Conservation (phyloP, 768 basidiomycete species). For the Goffeauzyma gilvescens region DNA sequence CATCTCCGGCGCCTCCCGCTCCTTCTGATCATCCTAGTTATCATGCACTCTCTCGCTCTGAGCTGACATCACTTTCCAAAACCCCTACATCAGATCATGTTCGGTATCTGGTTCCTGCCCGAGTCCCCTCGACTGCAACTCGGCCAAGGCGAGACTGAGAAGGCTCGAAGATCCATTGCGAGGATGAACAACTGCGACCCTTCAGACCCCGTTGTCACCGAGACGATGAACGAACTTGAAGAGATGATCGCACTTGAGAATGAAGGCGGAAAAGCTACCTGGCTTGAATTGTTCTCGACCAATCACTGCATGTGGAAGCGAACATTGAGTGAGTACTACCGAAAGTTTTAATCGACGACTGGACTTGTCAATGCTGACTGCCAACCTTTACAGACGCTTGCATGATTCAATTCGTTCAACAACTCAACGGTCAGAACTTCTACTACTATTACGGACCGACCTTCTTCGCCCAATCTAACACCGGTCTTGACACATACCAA, state of each 20-base stretch:
- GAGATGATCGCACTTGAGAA: conserved; percentile 53
- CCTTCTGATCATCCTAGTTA: no score
- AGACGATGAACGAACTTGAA: conserved; percentile 46
- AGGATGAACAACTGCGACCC: conserved; percentile 45
- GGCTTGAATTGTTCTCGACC: conserved; percentile 57
- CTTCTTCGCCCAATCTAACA: conserved; percentile 59
- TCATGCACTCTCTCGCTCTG: background rate
- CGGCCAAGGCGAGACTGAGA: conserved; percentile 38
- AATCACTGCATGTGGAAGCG: conserved; percentile 52
- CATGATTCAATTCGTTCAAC: conserved; percentile 44
- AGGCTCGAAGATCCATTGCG: conserved; percentile 48
- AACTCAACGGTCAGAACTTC: conserved; percentile 61
- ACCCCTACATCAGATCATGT: no score
- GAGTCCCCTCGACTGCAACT: conserved; percentile 68
- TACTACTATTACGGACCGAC: conserved; percentile 58
- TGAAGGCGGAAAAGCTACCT: conserved; percentile 59
- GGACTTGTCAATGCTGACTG: background rate
- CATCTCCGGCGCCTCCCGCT: no score
- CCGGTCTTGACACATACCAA: conserved; percentile 50
- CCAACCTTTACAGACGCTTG: conserved; percentile 10
- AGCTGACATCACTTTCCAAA: background rate
- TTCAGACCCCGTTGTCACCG: conserved; percentile 44
- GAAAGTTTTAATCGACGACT: background rate
- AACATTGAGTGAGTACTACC: conserved; percentile 36
- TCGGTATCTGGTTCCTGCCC: conserved; percentile 50